Evolutionary conservation across 2,329 filamentous ascomycete genomes (phyloP).

Genomic region (Diaporthe vaccinii): DNA sequence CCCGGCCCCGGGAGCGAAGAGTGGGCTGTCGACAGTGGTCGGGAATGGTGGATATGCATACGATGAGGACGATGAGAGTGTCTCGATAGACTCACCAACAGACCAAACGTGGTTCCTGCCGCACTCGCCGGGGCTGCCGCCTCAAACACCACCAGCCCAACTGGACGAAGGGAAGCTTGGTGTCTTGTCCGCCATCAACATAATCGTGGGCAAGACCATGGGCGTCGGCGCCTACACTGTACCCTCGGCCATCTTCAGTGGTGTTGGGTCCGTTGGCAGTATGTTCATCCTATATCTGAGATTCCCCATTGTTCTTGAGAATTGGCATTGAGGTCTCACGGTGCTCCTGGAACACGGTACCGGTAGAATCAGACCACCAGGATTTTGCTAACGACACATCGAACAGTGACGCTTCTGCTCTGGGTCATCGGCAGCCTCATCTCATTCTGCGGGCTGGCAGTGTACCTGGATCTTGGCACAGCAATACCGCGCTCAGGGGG

Average conservation of each 20-base stretch:
- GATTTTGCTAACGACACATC: not conserved
- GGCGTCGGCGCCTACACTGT: constrained; percentile 66
- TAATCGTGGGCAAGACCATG: constrained; percentile 55
- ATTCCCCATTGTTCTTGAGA: not conserved
- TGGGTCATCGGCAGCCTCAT: constrained; percentile 66
- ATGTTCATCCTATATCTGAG: not conserved
- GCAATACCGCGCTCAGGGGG: constrained; percentile 61
- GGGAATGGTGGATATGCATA: constrained; percentile 41
- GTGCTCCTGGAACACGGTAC: not conserved
- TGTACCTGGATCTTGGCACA: constrained; percentile 60
- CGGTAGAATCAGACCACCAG: too few species aligned
- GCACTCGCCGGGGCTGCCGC: constrained; percentile 41
- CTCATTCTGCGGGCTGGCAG: constrained; percentile 59
- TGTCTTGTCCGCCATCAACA: constrained; percentile 53
- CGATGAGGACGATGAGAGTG: constrained; percentile 39
- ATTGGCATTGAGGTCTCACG: not conserved
- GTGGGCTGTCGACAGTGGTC: constrained; percentile 32
- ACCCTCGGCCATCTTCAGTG: constrained; percentile 67
- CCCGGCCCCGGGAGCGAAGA: constrained; percentile 34
- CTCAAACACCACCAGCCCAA: not conserved
- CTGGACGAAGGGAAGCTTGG: constrained; percentile 51
- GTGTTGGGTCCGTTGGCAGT: constrained; percentile 65
- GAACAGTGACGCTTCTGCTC: constrained; percentile 60
- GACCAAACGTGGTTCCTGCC: constrained; percentile 46
- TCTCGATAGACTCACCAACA: constrained; percentile 41